phyloP scores from a whole-genome alignment of 2,329 filamentous ascomycete species.

The Ophiosphaerella herpotricha region DNA sequence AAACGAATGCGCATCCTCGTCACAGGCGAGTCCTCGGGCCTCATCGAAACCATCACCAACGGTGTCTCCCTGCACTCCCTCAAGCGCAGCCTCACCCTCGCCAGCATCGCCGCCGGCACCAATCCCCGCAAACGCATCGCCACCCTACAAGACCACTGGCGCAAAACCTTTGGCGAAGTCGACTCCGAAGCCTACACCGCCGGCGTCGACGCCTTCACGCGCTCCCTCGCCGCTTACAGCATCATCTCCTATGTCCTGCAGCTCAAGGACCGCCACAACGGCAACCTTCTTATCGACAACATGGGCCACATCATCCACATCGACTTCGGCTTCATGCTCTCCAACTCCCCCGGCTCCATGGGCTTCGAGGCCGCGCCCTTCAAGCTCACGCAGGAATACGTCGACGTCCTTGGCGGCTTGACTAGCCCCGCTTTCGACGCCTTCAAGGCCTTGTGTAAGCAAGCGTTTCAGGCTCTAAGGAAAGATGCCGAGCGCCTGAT shows the following conservation, averaged over 20 bases:
- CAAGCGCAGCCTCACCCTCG: constrained; percentile 79
- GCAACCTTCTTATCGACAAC: constrained; percentile 83
- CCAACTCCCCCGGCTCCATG: constrained; percentile 81
- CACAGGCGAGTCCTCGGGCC: constrained; percentile 80
- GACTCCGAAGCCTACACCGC: constrained; percentile 71
- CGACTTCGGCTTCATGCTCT: constrained; percentile 89
- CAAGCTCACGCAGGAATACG: constrained; percentile 84
- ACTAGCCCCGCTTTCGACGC: constrained; percentile 71
- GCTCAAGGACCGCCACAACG: constrained; percentile 84
- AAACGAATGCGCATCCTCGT: constrained; percentile 87
- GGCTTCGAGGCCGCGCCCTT: constrained; percentile 87
- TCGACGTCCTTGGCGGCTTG: constrained; percentile 78
- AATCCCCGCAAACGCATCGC: constrained; percentile 78
- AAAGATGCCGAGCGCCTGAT: constrained; percentile 80
- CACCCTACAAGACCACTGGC: constrained; percentile 79
- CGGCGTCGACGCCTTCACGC: constrained; percentile 77
- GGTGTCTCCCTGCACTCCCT: constrained; percentile 85
- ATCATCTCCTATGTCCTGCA: constrained; percentile 83
- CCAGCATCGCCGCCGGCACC: constrained; percentile 71
- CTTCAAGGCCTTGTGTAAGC: constrained; percentile 80
- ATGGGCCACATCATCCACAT: constrained; percentile 87
- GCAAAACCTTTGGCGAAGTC: constrained; percentile 74
- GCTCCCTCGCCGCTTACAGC: constrained; percentile 83
- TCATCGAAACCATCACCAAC: constrained; percentile 88
- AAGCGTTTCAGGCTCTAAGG: constrained; percentile 80